Percentiles rank a stretch among this genome's conserved stretches.
Conservation (phyloP, 371 early-diverging fungal species). For the Mortierella sp. region DNA sequence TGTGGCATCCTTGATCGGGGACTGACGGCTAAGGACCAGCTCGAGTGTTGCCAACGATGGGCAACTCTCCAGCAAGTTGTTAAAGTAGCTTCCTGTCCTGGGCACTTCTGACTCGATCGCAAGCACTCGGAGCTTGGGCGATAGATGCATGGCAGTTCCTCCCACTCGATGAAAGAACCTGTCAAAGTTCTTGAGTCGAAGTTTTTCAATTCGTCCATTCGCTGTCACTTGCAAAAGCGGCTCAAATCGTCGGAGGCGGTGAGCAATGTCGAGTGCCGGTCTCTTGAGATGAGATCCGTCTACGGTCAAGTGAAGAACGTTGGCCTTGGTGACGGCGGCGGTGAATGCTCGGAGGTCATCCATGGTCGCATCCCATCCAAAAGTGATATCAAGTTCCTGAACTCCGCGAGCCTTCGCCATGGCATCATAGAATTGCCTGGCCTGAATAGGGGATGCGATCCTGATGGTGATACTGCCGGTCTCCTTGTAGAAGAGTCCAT, state of each 20-base stretch:
- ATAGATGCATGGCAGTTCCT: neutral
- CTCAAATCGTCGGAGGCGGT: constrained; percentile 10
- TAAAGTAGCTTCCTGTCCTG: neutral
- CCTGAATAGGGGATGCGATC: neutral
- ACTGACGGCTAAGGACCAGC: neutral
- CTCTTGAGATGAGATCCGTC: neutral
- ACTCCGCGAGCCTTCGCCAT: constrained; percentile 1
- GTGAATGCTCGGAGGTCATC: constrained; percentile 12
- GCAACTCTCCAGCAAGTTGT: neutral
- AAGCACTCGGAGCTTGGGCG: neutral
- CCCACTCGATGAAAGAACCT: constrained; percentile 10
- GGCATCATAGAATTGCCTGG: constrained; percentile 5
- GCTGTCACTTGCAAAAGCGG: constrained; percentile 5
- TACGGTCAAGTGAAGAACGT: neutral
- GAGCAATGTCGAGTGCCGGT: constrained; percentile 3
- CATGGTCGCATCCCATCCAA: constrained; percentile 5
- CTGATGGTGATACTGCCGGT: neutral
- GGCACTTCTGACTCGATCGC: neutral
- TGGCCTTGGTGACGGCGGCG: neutral
- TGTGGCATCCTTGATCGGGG: neutral
- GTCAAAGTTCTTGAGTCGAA: constrained; percentile 1
- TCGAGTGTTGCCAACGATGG: neutral
- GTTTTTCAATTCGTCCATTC: neutral
- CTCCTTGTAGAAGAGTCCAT: constrained; percentile 1
- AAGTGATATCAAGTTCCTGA: constrained; percentile 4